A percentile compares a stretch with the other conserved stretches of the same genome.
phyloP scores from a whole-genome alignment of 2,329 filamentous ascomycete species.

The Coniochaeta sp. region DNA sequence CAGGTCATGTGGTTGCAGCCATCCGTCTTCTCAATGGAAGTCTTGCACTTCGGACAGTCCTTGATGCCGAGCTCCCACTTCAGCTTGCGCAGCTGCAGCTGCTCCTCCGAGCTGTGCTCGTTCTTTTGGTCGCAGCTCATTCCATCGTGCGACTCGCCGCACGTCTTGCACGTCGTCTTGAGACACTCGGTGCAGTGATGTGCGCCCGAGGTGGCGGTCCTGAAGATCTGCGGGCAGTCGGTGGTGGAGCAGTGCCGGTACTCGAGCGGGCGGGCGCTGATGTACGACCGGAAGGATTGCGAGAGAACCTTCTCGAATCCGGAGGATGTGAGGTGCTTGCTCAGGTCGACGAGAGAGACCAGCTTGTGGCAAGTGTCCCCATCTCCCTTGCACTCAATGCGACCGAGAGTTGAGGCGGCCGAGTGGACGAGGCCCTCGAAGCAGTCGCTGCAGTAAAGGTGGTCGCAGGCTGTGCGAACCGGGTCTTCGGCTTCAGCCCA shows the following conservation, averaged over 20 bases:
- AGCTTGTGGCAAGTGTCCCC: slow-evolving; percentile 16
- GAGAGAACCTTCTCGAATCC: slow-evolving; percentile 28
- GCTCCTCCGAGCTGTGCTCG: slow-evolving; percentile 16
- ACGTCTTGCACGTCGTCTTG: background rate
- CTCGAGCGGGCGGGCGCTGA: slow-evolving; percentile 21
- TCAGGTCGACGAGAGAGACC: slow-evolving; percentile 19
- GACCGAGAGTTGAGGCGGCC: slow-evolving; percentile 8
- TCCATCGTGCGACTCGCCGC: slow-evolving; percentile 17
- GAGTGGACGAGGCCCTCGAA: slow-evolving; percentile 25
- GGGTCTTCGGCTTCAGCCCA: slow-evolving; percentile 27
- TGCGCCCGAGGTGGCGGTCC: slow-evolving; percentile 10
- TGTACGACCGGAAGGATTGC: slow-evolving; percentile 25
- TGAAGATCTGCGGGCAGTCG: slow-evolving; percentile 35
- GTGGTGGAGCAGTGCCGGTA: slow-evolving; percentile 34
- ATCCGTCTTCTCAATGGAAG: slow-evolving; percentile 31
- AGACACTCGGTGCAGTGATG: slow-evolving; percentile 31
- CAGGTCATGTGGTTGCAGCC: slow-evolving; percentile 43
- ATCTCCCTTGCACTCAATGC: slow-evolving; percentile 20
- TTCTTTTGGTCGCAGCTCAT: slow-evolving; percentile 26
- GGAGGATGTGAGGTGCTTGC: slow-evolving; percentile 21
- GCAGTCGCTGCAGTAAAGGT: slow-evolving; percentile 34
- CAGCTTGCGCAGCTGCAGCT: slow-evolving; percentile 16
- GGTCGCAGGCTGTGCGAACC: slow-evolving; percentile 27
- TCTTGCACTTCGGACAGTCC: slow-evolving; percentile 32
- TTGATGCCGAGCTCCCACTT: slow-evolving; percentile 30